A percentile compares a stretch with the other conserved stretches of the same genome.
phyloP scores from a whole-genome alignment of 2,329 filamentous ascomycete species.

The Neocatenulostroma microsporum region DNA sequence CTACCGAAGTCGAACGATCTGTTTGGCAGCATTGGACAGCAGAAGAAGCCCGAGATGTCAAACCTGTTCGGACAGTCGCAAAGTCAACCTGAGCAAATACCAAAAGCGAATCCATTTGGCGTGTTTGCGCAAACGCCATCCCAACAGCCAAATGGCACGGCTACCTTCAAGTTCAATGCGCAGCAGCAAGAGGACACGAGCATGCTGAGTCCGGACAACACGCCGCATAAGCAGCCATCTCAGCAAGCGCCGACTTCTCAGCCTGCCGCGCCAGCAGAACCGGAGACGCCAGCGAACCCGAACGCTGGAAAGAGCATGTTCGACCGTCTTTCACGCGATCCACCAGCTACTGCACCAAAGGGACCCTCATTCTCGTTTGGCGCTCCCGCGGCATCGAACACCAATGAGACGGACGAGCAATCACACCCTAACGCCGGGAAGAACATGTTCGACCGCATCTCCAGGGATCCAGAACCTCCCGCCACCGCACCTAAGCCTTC shows the following conservation, averaged over 20 bases:
- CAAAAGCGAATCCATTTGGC: conserved; percentile 6
- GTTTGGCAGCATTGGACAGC: conserved; percentile 8
- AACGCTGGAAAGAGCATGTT: conserved; percentile 14
- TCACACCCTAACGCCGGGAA: conserved; percentile 6
- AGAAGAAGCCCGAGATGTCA: background rate
- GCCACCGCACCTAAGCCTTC: conserved; percentile 9
- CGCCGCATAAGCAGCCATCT: conserved; percentile 15
- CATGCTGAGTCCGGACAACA: conserved; percentile 21
- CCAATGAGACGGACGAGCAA: background rate
- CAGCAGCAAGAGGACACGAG: conserved; percentile 19
- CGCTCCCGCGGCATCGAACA: background rate
- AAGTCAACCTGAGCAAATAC: conserved; percentile 2
- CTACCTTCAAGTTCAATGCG: conserved; percentile 7
- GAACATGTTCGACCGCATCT: conserved; percentile 16
- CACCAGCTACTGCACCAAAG: conserved; percentile 7
- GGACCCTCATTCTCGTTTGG: conserved; percentile 4
- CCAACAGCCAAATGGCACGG: conserved; percentile 5
- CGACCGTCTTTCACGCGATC: conserved; percentile 9
- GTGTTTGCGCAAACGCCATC: background rate
- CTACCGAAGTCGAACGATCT: too few species aligned
- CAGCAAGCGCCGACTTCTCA: conserved; percentile 4
- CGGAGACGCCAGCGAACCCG: conserved; percentile 7
- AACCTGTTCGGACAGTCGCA: conserved; percentile 2
- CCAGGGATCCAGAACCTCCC: conserved; percentile 7
- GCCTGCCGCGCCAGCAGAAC: too few species aligned